Percentiles rank a stretch among this genome's conserved stretches.
Conservation (phyloP, 257 asterid species). For the Solanum corneliomulleri region DNA sequence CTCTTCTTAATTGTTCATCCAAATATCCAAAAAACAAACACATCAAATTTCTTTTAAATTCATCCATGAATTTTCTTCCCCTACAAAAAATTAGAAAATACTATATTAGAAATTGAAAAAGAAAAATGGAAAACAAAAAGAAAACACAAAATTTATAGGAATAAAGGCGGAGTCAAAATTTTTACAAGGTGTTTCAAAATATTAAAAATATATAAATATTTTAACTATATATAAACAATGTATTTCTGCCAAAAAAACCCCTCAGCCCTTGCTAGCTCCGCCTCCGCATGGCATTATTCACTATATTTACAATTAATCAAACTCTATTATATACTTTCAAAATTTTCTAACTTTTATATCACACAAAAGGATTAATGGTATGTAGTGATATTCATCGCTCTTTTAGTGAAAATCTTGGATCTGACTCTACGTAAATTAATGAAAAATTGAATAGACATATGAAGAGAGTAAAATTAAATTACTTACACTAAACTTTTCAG, state of each 20-base stretch:
- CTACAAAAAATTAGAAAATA: background rate
- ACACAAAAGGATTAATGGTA: too few species aligned
- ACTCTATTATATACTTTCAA: background rate
- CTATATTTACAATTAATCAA: background rate
- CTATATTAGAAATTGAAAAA: background rate
- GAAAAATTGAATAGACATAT: background rate
- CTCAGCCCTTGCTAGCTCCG: background rate
- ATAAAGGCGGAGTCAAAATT: too few species aligned
- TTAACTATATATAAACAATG: too few species aligned
- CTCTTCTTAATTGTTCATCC: background rate
- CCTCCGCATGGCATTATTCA: background rate
- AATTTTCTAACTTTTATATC: background rate
- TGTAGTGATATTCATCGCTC: background rate
- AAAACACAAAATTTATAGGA: background rate
- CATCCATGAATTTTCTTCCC: background rate
- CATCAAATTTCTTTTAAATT: background rate
- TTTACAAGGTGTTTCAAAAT: too few species aligned
- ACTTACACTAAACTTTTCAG: slow-evolving; percentile 11
- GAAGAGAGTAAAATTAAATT: background rate
- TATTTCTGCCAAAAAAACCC: accelerated
- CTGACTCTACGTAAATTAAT: background rate
- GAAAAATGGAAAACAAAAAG: background rate
- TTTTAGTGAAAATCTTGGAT: background rate
- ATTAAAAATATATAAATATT: too few species aligned
- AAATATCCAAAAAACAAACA: background rate